These are phyloP conservation scores for Arthrinium phaeospermum DNA, from an alignment of 2,329 filamentous ascomycete species.

Conservation along the genomic window DNA sequence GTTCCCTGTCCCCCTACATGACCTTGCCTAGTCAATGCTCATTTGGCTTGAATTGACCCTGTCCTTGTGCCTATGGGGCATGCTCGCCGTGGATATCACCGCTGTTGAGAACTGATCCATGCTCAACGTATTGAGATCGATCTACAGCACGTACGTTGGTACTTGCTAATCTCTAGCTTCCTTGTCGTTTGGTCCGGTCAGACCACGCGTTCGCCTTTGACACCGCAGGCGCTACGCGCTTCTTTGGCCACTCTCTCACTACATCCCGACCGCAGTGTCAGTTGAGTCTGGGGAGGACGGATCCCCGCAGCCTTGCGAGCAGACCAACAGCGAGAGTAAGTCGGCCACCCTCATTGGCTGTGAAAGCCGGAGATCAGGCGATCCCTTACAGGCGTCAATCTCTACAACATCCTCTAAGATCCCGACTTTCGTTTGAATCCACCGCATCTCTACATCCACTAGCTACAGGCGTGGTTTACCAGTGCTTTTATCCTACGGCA, in stretches of 20 bases:
- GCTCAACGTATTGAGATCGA: conserved; percentile 4
- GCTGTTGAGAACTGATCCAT: neutral
- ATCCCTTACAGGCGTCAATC: neutral
- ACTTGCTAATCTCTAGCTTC: neutral
- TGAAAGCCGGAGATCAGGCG: neutral
- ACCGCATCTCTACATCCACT: neutral
- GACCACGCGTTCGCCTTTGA: conserved; percentile 3
- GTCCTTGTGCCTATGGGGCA: conserved; percentile 1
- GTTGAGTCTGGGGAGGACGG: neutral
- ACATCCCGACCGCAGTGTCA: neutral
- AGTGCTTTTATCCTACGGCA: neutral
- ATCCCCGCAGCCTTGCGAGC: neutral
- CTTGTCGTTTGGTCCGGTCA: neutral
- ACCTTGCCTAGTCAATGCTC: conserved; percentile 9
- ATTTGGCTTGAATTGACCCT: neutral
- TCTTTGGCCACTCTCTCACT: neutral
- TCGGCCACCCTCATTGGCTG: neutral
- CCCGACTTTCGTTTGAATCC: neutral
- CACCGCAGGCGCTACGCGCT: conserved; percentile 8
- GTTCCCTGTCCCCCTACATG: neutral
- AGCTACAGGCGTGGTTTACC: neutral
- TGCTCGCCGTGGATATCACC: neutral
- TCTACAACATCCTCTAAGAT: neutral
- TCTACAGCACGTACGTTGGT: neutral
- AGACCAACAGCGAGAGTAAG: neutral